phyloP scores from a whole-genome alignment of 345 rosid species.

The Lepidium africanum region DNA sequence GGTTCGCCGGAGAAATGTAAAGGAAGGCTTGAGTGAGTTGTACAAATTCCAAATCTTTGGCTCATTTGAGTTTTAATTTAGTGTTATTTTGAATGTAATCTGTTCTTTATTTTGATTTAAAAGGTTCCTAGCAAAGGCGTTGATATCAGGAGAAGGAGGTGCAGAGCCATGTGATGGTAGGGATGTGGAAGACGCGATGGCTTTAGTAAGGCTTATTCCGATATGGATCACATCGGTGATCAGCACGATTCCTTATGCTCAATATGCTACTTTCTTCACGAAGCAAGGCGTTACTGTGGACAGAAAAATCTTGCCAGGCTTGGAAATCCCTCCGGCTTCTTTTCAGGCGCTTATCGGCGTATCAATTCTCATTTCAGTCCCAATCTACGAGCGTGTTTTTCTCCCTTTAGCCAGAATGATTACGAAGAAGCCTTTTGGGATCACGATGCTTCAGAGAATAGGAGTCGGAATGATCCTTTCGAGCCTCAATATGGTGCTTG shows the following conservation, averaged over 20 bases:
- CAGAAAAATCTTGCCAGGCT: slow-evolving; percentile 43
- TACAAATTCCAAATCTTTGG: not conserved
- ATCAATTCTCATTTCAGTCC: slow-evolving; percentile 51
- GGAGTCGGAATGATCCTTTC: slow-evolving; percentile 66
- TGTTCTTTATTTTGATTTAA: not conserved
- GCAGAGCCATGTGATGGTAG: slow-evolving; percentile 43
- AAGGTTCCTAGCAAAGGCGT: slow-evolving; percentile 45
- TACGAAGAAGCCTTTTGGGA: slow-evolving; percentile 54
- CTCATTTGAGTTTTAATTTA: not conserved
- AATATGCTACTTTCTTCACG: slow-evolving; percentile 65
- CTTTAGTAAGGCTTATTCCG: slow-evolving; percentile 60
- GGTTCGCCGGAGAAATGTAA: not conserved
- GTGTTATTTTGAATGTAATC: not conserved
- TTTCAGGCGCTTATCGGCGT: slow-evolving; percentile 59
- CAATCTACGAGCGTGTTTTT: slow-evolving; percentile 56
- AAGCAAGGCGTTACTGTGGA: slow-evolving; percentile 77
- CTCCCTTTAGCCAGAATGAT: slow-evolving; percentile 52
- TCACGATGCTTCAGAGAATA: slow-evolving; percentile 72
- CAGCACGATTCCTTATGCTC: slow-evolving; percentile 50
- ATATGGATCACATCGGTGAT: slow-evolving; percentile 69
- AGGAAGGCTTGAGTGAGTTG: slow-evolving; percentile 10
- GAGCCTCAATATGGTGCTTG: slow-evolving; percentile 42
- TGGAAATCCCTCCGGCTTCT: slow-evolving; percentile 63
- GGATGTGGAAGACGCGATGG: slow-evolving; percentile 82
- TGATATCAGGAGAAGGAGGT: slow-evolving; percentile 26